Conservation (phyloP, 1,284 basidiomycete genomes). For the Rugosomyces carneus region DNA sequence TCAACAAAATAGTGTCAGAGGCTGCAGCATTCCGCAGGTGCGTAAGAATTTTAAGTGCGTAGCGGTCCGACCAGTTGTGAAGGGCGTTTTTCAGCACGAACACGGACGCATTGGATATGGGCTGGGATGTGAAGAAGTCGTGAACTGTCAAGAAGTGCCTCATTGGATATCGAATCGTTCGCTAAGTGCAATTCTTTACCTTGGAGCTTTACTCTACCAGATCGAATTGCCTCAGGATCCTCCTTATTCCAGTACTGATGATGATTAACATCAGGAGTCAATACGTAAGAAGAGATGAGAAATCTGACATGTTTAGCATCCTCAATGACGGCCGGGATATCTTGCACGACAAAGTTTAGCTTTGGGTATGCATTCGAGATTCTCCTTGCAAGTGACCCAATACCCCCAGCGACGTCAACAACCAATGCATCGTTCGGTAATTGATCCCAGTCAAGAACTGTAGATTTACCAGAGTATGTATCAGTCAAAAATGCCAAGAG, state of each 20-base stretch:
- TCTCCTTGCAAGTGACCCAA: conserved; percentile 27
- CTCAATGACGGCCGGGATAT: conserved; percentile 26
- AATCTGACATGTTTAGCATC: conserved; percentile 24
- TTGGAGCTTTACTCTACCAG: conserved; percentile 18
- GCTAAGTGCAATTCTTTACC: conserved; percentile 16
- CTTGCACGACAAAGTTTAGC: conserved; percentile 33
- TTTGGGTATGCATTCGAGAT: conserved; percentile 23
- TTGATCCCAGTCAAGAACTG: conserved; percentile 29
- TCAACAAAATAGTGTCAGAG: conserved; percentile 26
- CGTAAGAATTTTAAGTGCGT: conserved; percentile 24
- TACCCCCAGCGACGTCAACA: conserved; percentile 39
- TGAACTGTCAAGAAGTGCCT: conserved; percentile 19
- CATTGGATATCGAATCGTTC: conserved; percentile 20
- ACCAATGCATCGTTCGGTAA: conserved; percentile 26
- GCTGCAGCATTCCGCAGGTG: conserved; percentile 26
- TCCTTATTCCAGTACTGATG: conserved; percentile 26
- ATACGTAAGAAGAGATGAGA: background rate
- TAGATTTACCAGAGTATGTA: no score
- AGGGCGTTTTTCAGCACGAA: conserved; percentile 30
- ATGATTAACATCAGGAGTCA: background rate
- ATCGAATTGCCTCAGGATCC: conserved; percentile 21
- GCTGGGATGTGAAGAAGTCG: conserved; percentile 30
- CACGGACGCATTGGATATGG: conserved; percentile 23
- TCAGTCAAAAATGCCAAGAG: no score
- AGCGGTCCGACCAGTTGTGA: conserved; percentile 31